Evolutionary conservation across 495 filamentous ascomycete genomes (phyloP).

Genomic region (Podospora sp.): DNA sequence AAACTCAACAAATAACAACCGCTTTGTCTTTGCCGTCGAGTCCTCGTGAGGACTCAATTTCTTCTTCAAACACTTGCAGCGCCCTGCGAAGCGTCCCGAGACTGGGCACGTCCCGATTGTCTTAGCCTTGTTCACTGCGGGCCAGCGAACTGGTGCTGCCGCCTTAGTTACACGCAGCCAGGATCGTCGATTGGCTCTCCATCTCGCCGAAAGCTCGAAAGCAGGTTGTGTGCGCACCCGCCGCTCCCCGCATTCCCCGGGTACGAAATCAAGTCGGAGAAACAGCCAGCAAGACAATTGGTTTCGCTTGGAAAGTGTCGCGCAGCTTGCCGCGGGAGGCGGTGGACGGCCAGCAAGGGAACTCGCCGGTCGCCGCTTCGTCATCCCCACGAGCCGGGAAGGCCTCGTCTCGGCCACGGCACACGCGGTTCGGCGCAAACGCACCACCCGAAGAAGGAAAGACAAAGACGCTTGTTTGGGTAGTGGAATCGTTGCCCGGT

Average conservation of each 20-base stretch:
- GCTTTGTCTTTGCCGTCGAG: neutral
- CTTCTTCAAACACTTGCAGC: neutral
- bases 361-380: neutral
- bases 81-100: neutral
- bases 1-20: neutral
- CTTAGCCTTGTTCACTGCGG: neutral
- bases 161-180: conserved; percentile 12
- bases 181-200: conserved; percentile 19
- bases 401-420: conserved; percentile 9
- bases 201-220: neutral
- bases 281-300: neutral
- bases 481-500: neutral
- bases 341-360: neutral
- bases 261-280: neutral
- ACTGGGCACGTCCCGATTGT: neutral
- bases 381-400: conserved; percentile 3
- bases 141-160: neutral
- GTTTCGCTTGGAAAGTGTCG: neutral
- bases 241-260: neutral
- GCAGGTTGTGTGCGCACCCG: conserved; percentile 3
- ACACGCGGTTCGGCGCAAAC: neutral
- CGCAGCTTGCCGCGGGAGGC: neutral
- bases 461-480: conserved; percentile 8
- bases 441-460: neutral
- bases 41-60: neutral